Evolutionary conservation across 2,329 filamentous ascomycete genomes (phyloP), one percentile per base, ranked within the genome.

Genomic region (Zymoseptoria passerinii): DNA sequence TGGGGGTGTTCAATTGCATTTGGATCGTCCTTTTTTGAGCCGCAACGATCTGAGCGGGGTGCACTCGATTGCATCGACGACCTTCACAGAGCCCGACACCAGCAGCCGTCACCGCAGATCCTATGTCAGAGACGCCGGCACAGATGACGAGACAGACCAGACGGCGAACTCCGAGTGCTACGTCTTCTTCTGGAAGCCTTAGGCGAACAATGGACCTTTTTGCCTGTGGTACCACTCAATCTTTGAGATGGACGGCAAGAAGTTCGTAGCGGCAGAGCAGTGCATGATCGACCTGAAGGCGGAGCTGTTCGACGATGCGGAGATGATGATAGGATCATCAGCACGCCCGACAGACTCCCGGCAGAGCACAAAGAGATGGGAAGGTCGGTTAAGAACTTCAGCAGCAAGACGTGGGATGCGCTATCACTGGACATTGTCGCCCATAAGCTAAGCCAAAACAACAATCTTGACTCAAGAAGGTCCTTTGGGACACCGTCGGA

Each of bases 281-380:
- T 71, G 67, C 58, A 74, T 74, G 67, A 73, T 74, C 71, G 70
- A 71, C 51, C 68, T 66, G 18, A 78, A 78, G 61, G 75, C 76
- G 16, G 67, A 66, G 48, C 58, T 75, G 0, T 77, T 77, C 57
- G 67, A 65, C 1, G 74, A 77, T 56, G 69, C 74, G 61, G 68
- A 71, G 8, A 72, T 72, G 13, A 82, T 78, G 2, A 71, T n/a
- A 44, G 75, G 35, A 81, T 87, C 71, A 78, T 86, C 28, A 61
- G 67, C 19, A 77, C 77, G 5, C 65, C 50, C 0, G 68, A 13
- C 58, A 65, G 8, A 62, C 63, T 7, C 63, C 67, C 7, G 62
- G 61, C 3, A 66, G 71, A 35, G 62, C 68, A 79, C 23, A 68
- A 70, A 52, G 57, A 54, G 18, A 61, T 73, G 13, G 72, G 72